Base-by-base conservation (phyloP, 805 yeast genomes). In the Candida silvicultrix region DNA sequence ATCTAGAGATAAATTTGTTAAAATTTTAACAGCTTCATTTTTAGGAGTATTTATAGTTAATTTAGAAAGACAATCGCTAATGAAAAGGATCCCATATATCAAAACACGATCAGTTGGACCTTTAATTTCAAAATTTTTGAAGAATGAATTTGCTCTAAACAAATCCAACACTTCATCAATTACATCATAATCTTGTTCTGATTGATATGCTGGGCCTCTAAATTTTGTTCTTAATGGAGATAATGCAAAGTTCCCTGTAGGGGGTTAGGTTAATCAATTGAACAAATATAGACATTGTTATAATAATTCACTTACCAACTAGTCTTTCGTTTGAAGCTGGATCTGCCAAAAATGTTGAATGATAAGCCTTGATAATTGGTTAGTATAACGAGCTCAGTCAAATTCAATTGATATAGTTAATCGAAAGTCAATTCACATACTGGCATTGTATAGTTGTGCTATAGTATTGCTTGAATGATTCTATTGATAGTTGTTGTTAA, bases 111-210 rank as follows among this genome's bases (percentile, higher is more conserved):
- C 99, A 4, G 97, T 85, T 20, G 95, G 86, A 12, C 97, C 96
- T 65, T 89, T 89, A 70, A 94, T 90, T 69, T 94, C 99, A 64
- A 94, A 94, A 73, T 94, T 94, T 64, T 87, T 85, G 78, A 94
- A 94, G 68, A 94, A 92, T 12, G 97, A 86, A 66, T 94, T 94
- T 57, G 97, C 97, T 54, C 99, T 76, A 68, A 94, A 94, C 45
- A 94, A 74, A 66, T 94, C 98, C 45, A 94, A 69, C 23, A 82
- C 76, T 65, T 94, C 99, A 64, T 94, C 99, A 47, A 87, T 77
- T 47, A 94, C 86, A 67, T 94, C 99, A 63, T 90, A 92, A 55
- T 81, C 87, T 3, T 80, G 66, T 47, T 80, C 78, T 16, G 77
- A 73, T 6, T 95, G 92, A 64, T 83, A 89, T 1, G 96, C 84